Base-by-base conservation (phyloP, 2,329 filamentous ascomycete species). In the Ophiognomonia clavigignenti-juglandacearum region DNA sequence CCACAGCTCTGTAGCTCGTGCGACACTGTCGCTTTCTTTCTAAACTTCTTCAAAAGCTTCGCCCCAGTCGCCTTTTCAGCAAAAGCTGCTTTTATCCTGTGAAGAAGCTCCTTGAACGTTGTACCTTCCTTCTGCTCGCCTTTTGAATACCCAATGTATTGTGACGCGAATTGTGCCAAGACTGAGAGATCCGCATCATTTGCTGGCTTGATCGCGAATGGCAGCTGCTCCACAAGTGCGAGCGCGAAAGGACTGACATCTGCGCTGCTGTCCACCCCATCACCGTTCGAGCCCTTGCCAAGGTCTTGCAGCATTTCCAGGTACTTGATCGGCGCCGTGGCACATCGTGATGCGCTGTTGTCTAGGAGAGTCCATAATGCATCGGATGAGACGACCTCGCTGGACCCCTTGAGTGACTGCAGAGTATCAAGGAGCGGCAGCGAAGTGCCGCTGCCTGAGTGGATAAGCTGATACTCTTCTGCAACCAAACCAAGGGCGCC, bases 321-420 rank as follows among this genome's bases (percentile, higher is more conserved):
- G 58, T 96, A 92, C 60, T 89, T 95, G 59, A 95, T 84, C 0
- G 89, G 86, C 20, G 85, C 84, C 3, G 70, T 82, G 14, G 83
- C 83, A 55, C 88, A 87, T 20, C 91, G 80, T 24, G 80, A 81
- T 43, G 88, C 73, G 63, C 88, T 95, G 53, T 95, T 90, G 59
- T 96, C 91, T 22, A 96, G 63, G 59, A 93, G 95, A 1, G 71
- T 64, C 67, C 86, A 86, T 1, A 90, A 60, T 7, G 46, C 49
- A 29, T 37, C 39, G 14, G 37, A 49, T 13, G 41, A 26, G 8
- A 35, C 23, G 16, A 39, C 11, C 0, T 60, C 55, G 13, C 69
- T 29, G 11, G 63, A 61, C 11, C 62, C 61, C 50, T 50, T 43
- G 10, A 50, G 32, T 8, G 47, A 47, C 35, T 51, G 47, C 5